phyloP scores from a whole-genome alignment of 2,329 filamentous ascomycete genomes.

The Aspergillus neoniger region DNA sequence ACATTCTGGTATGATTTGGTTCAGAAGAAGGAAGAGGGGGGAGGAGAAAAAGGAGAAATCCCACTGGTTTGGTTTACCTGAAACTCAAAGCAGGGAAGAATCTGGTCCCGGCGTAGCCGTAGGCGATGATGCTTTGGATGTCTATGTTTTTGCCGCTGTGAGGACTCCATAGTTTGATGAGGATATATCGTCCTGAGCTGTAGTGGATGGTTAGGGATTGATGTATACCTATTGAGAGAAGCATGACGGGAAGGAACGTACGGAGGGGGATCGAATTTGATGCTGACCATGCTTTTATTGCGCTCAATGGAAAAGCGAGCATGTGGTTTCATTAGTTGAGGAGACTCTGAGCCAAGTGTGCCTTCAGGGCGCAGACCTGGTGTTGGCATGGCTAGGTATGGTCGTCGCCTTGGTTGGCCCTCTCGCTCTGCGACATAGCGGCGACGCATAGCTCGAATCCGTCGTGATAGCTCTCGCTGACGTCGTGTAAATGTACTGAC shows the following conservation, averaged over 20 bases:
- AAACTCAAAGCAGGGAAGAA: conserved; percentile 74
- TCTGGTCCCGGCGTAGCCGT: conserved; percentile 81
- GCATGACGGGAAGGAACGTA: conserved; percentile 27
- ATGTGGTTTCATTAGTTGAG: conserved; percentile 66
- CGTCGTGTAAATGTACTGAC: conserved; percentile 28
- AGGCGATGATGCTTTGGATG: conserved; percentile 80
- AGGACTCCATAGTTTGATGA: conserved; percentile 89
- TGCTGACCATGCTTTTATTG: conserved; percentile 80
- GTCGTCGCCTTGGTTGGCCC: conserved; percentile 24
- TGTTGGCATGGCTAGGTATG: conserved; percentile 16
- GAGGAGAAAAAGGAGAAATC: too few relatives aligned
- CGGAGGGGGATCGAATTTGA: conserved; percentile 65
- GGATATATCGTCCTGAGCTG: conserved; percentile 74
- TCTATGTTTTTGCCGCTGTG: conserved; percentile 78
- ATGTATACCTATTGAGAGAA: not conserved
- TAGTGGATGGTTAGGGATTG: conserved; percentile 12
- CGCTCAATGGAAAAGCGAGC: conserved; percentile 82
- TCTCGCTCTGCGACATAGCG: conserved; percentile 21
- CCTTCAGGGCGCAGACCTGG: conserved; percentile 13
- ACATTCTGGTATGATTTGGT: not conserved
- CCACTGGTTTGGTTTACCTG: conserved; percentile 41
- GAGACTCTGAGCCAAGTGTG: conserved; percentile 7
- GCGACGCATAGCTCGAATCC: conserved; percentile 25
- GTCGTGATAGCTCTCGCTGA: conserved; percentile 30
- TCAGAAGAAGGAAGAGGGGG: not conserved